These are phyloP conservation scores for Botryotinia convoluta DNA, from an alignment of 2,329 filamentous ascomycete species.

Conservation along the genomic window DNA sequence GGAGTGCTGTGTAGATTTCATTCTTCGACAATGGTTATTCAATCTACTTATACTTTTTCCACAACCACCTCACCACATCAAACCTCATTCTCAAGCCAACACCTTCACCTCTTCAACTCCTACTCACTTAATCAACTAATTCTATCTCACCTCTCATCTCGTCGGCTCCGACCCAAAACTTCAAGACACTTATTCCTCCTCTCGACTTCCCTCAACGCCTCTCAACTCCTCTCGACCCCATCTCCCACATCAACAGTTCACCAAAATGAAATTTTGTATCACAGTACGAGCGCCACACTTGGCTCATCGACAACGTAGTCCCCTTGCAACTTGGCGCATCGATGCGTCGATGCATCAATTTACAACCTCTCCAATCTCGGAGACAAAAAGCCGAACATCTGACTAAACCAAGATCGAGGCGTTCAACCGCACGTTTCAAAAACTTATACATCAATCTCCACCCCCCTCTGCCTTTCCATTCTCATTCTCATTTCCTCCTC, in stretches of 20 bases:
- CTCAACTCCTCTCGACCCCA: not conserved
- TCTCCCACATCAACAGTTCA: not conserved
- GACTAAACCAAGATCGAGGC: not conserved
- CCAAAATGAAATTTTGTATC: not conserved
- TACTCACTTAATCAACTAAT: not conserved
- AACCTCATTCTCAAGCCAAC: not conserved
- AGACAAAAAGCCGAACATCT: not conserved
- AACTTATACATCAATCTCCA: too few species aligned
- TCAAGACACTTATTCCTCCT: not conserved
- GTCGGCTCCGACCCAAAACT: not conserved
- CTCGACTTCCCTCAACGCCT: not conserved
- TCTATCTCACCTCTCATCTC: not conserved
- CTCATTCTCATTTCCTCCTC: too few species aligned
- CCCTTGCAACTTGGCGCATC: not conserved
- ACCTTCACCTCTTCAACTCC: not conserved
- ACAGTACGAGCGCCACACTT: not conserved
- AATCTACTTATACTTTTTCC: not conserved
- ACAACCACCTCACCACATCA: not conserved
- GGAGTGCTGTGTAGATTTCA: not conserved
- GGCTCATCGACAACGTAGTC: not conserved
- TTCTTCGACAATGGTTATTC: not conserved
- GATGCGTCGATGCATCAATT: not conserved
- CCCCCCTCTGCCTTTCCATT: not conserved
- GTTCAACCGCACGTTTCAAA: not conserved
- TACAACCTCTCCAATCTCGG: not conserved